Conservation (phyloP, 805 yeast genomes). For the Ogataea degrootiae region DNA sequence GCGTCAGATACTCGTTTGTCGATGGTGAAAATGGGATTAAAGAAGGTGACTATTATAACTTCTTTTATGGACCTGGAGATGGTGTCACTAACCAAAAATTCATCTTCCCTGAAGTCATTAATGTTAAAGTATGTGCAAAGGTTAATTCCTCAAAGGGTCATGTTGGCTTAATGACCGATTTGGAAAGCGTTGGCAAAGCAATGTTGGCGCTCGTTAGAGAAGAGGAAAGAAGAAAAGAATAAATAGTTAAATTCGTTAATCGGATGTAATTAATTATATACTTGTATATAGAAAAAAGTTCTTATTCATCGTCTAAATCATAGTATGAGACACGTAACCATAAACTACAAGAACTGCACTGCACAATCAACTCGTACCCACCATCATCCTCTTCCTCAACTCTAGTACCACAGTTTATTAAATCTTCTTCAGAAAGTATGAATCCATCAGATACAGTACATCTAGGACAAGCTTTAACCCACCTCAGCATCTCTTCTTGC, state of each 20-base stretch:
- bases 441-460: constrained; percentile 54
- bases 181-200: constrained; percentile 68
- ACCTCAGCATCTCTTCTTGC: constrained; percentile 29
- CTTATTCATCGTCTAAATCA: constrained; percentile 34
- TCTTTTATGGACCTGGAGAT: constrained; percentile 86
- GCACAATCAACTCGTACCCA: constrained; percentile 62
- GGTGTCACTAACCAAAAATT: constrained; percentile 85
- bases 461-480: constrained; percentile 60
- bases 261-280: background rate
- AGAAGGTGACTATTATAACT: constrained; percentile 69
- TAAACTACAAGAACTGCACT: constrained; percentile 78
- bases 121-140: constrained; percentile 67
- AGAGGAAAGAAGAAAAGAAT: constrained; percentile 32
- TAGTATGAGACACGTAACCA: constrained; percentile 77
- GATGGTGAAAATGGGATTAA: constrained; percentile 54
- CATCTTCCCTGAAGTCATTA: constrained; percentile 71
- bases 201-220: constrained; percentile 56
- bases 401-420: constrained; percentile 46
- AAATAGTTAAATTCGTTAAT: too few species aligned
- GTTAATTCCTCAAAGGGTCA: constrained; percentile 67
- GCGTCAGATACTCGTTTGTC: constrained; percentile 77
- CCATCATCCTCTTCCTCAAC: constrained; percentile 32
- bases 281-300: background rate
- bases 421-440: constrained; percentile 52
- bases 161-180: constrained; percentile 72